Percentiles rank a stretch among this genome's conserved stretches.
These are phyloP conservation scores for Russula griseocarnosa DNA, from an alignment of 768 basidiomycete species.

Conservation along the genomic window DNA sequence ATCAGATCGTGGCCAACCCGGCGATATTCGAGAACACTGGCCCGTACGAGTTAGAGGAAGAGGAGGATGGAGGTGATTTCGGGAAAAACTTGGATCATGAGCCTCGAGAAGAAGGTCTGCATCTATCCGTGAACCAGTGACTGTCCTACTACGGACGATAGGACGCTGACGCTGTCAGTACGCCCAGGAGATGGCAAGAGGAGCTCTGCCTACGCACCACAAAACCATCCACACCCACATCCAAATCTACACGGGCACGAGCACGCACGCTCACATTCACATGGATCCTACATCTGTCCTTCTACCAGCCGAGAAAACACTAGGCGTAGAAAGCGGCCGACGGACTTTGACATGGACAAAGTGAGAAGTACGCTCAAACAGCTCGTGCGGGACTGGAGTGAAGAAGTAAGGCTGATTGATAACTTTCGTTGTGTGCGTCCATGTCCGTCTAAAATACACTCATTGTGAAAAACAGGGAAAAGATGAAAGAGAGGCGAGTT, in stretches of 20 bases:
- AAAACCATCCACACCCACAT: slow-evolving; percentile 28
- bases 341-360: slow-evolving; percentile 84
- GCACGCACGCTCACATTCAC: slow-evolving; percentile 38
- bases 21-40: slow-evolving; percentile 69
- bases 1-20: slow-evolving; percentile 68
- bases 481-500: slow-evolving; percentile 72
- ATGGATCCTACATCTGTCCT: slow-evolving; percentile 30
- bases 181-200: slow-evolving; percentile 3
- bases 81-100: slow-evolving; percentile 26
- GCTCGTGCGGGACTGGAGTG: slow-evolving; percentile 91
- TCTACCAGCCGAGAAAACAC: slow-evolving; percentile 23
- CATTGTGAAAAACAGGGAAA: slow-evolving; percentile 51
- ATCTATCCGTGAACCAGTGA: slow-evolving; percentile 3
- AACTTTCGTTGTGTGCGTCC: background rate
- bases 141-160: background rate
- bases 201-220: slow-evolving; percentile 19
- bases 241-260: slow-evolving; percentile 30
- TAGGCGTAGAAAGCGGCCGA: slow-evolving; percentile 43
- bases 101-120: slow-evolving; percentile 14
- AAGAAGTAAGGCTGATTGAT: slow-evolving; percentile 50
- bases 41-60: background rate
- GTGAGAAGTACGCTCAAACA: slow-evolving; percentile 89
- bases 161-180: slow-evolving; percentile 2
- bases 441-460: background rate
- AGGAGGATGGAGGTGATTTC: slow-evolving; percentile 35